Conservation (phyloP, 2,329 filamentous ascomycete species). For the Trichoderma koningiopsis region DNA sequence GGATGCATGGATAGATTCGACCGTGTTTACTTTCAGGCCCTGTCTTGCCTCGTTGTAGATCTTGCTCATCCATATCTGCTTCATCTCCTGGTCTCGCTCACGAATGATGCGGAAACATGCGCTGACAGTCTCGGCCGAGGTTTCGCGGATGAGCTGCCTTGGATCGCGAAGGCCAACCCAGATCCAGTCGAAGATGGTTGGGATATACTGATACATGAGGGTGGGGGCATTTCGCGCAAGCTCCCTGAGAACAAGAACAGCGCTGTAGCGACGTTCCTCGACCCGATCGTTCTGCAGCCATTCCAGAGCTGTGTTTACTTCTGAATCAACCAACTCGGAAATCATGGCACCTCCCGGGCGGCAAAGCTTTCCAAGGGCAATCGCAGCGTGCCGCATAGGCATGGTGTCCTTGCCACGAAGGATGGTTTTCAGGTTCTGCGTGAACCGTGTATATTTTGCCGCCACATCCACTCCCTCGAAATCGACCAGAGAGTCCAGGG, state of each 20-base stretch:
- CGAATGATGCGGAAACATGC: constrained; percentile 96
- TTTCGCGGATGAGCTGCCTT: constrained; percentile 88
- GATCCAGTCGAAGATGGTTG: constrained; percentile 92
- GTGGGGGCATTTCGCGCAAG: constrained; percentile 91
- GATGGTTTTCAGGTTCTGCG: constrained; percentile 83
- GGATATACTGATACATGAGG: constrained; percentile 91
- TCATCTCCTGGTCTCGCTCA: constrained; percentile 85
- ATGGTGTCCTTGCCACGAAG: constrained; percentile 88
- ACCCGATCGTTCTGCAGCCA: constrained; percentile 95
- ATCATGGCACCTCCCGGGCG: constrained; percentile 91
- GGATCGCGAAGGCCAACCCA: constrained; percentile 92
- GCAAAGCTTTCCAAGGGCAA: constrained; percentile 86
- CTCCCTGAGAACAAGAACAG: constrained; percentile 87
- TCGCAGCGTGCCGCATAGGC: constrained; percentile 87
- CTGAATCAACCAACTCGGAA: constrained; percentile 92
- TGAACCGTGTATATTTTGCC: constrained; percentile 92
- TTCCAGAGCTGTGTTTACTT: constrained; percentile 94
- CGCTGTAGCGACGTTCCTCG: constrained; percentile 90
- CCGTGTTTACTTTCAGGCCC: constrained; percentile 76
- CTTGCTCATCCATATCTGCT: constrained; percentile 83
- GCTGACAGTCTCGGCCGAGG: constrained; percentile 88
- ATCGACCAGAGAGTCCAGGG: constrained; percentile 89
- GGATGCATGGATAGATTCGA: constrained; percentile 92
- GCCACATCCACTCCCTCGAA: constrained; percentile 94
- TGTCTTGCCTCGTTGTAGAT: constrained; percentile 84